Conservation (phyloP, 176 grass and related monocot species). For the Miscanthus lutarioriparius region DNA sequence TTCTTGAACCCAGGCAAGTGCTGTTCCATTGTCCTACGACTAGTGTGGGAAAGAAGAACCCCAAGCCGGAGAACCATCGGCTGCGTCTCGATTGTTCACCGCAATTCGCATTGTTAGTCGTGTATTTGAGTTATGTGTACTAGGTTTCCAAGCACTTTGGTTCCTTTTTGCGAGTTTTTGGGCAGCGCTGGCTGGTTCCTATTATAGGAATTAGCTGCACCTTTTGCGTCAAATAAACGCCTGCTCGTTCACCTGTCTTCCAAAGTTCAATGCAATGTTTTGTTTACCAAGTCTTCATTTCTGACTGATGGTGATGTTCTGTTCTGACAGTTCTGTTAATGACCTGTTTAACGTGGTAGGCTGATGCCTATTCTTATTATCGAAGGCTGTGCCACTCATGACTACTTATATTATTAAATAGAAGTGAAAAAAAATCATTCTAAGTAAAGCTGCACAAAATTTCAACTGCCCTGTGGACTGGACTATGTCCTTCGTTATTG, state of each 20-base stretch:
- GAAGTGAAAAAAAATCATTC: neutral
- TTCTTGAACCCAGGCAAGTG: conserved; percentile 38
- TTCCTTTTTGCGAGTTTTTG: conserved; percentile 10
- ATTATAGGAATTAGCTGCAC: neutral
- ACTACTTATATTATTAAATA: neutral
- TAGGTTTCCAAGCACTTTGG: neutral
- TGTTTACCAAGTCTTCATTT: neutral
- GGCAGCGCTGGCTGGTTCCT: conserved; percentile 27
- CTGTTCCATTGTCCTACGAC: conserved; percentile 59
- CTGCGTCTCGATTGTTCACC: conserved; percentile 19
- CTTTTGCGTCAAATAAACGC: conserved; percentile 40
- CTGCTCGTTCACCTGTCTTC: neutral
- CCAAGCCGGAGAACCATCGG: neutral
- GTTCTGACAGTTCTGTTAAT: neutral
- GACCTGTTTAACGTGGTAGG: neutral
- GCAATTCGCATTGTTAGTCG: conserved; percentile 28
- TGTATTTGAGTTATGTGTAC: conserved; percentile 18
- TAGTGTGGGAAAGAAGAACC: neutral
- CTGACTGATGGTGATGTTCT: neutral
- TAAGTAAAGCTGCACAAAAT: neutral
- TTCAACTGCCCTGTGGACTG: neutral
- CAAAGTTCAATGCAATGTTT: conserved; percentile 37
- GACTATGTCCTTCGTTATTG: neutral
- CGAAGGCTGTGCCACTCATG: neutral
- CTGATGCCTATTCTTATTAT: neutral